Evolutionary conservation across 495 filamentous ascomycete genomes (phyloP).

Genomic region (Penicillium waksmanii): DNA sequence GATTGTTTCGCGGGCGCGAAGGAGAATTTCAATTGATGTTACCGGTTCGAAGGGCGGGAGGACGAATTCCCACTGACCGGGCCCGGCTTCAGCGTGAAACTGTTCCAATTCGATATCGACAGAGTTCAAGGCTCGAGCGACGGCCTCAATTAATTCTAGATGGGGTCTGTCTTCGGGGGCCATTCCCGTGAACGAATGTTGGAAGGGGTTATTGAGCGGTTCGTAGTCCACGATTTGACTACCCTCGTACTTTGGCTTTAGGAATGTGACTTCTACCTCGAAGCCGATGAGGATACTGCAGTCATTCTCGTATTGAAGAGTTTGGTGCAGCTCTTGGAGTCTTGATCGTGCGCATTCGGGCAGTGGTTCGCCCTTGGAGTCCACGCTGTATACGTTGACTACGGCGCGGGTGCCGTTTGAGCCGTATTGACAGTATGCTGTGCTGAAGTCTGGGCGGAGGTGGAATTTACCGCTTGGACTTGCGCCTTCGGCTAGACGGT

Average conservation of each 20-base stretch:
- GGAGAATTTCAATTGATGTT: constrained; percentile 65
- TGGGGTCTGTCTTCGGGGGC: constrained; percentile 35
- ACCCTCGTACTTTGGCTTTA: constrained; percentile 34
- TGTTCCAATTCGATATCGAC: constrained; percentile 65
- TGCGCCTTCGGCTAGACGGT: constrained; percentile 48
- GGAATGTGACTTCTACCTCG: constrained; percentile 74
- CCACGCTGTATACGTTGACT: constrained; percentile 43
- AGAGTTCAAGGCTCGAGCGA: constrained; percentile 50
- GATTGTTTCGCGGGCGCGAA: constrained; percentile 69
- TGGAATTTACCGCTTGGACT: constrained; percentile 51
- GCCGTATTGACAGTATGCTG: constrained; percentile 51
- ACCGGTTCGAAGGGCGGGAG: constrained; percentile 63
- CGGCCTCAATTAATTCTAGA: constrained; percentile 58
- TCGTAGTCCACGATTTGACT: constrained; percentile 9
- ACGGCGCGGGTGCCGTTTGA: constrained; percentile 51
- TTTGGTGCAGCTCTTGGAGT: constrained; percentile 48
- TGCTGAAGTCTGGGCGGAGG: constrained; percentile 57
- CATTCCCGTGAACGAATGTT: constrained; percentile 18
- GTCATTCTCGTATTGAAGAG: constrained; percentile 36
- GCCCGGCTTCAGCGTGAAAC: constrained; percentile 68
- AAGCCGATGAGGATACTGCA: constrained; percentile 66
- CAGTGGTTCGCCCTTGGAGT: constrained; percentile 40
- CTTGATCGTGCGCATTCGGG: constrained; percentile 57
- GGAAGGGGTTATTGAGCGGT: constrained; percentile 4
- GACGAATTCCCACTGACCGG: constrained; percentile 76